Base-by-base conservation (phyloP, 140 eudicot species). In the Bidens hawaiensis region DNA sequence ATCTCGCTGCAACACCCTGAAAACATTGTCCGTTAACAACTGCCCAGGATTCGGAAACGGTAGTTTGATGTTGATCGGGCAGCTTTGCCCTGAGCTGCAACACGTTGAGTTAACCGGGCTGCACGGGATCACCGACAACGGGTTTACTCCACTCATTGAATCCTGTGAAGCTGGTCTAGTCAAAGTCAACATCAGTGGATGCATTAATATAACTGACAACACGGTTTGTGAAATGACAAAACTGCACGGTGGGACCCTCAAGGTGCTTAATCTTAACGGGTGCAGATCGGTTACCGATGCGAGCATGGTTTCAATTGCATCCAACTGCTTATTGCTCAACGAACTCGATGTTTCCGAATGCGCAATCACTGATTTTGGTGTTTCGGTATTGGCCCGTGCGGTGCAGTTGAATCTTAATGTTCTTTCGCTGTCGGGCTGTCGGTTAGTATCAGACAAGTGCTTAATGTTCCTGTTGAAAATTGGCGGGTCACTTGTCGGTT, bases 31-130 rank as follows among this genome's bases (percentile, higher is more conserved):
- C 2, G 50, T 93, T 64, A 79, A 75, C 2, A 83, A 88, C 67
- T 93, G 95, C 71, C 94, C 96, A 15, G 93, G 94, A 16, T 75
- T 88, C 6, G 93, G 96, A 22, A 66, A 93, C 81, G 43, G 51
- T 53, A 73, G 65, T 63, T 77, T 93, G 75, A 77, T 73, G 70
- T 58, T 88, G 73, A 21, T 93, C 24, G 96, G 89, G 15, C 65
- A 43, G 53, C 21, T 93, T 42, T 93, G 99, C 79, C 88, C 84
- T 4, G 71, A 81, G 6, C 75, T 93, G 61, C 89, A 82, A 45
- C 77, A 73, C 11, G 55, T 93, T 15, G 81, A 88, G 6, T 75
- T 93, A 9, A 72, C 13, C 13, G 94, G 95, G 40, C 84, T 88
- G 23, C 52, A 22, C 42, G 80, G 74, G 43, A 74, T 93, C 31